phyloP scores from a whole-genome alignment of 2,329 filamentous ascomycete genomes.

The Hypoxylon sp. region DNA sequence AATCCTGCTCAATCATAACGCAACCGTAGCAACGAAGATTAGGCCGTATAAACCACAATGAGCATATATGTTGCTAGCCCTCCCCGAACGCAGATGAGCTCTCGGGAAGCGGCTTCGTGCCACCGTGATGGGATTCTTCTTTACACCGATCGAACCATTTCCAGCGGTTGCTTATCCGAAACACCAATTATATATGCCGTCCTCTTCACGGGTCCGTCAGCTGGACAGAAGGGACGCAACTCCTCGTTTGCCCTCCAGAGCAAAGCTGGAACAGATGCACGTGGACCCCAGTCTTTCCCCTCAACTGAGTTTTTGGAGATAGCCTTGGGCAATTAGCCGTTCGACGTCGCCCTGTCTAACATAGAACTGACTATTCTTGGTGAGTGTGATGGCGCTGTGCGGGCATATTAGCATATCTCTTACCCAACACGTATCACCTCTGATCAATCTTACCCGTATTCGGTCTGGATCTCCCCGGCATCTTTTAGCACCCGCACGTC shows the following conservation, averaged over 20 bases:
- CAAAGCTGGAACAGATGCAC: slow-evolving; percentile 7
- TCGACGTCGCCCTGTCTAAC: slow-evolving; percentile 96
- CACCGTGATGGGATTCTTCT: slow-evolving; percentile 14
- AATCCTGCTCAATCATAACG: slow-evolving; percentile 25
- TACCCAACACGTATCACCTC: neutral
- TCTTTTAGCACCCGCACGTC: slow-evolving; percentile 96
- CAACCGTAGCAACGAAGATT: slow-evolving; percentile 3
- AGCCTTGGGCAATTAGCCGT: slow-evolving; percentile 90
- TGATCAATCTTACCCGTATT: slow-evolving; percentile 79
- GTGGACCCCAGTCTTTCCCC: neutral
- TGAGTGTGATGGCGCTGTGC: slow-evolving; percentile 86
- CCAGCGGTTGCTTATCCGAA: neutral
- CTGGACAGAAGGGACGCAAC: neutral
- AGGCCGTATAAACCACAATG: slow-evolving; percentile 7
- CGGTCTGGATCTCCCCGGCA: slow-evolving; percentile 97
- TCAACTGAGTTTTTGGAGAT: slow-evolving; percentile 89
- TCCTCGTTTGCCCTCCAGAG: neutral
- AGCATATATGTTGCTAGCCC: slow-evolving; percentile 16
- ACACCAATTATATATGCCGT: neutral
- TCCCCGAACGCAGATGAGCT: slow-evolving; percentile 22
- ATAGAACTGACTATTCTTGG: slow-evolving; percentile 98
- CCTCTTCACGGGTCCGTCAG: neutral
- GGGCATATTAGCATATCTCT: slow-evolving; percentile 37
- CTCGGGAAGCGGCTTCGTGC: slow-evolving; percentile 26
- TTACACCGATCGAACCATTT: slow-evolving; percentile 13